phyloP scores from a whole-genome alignment of 2,329 filamentous ascomycete genomes.

The Nemania abortiva region DNA sequence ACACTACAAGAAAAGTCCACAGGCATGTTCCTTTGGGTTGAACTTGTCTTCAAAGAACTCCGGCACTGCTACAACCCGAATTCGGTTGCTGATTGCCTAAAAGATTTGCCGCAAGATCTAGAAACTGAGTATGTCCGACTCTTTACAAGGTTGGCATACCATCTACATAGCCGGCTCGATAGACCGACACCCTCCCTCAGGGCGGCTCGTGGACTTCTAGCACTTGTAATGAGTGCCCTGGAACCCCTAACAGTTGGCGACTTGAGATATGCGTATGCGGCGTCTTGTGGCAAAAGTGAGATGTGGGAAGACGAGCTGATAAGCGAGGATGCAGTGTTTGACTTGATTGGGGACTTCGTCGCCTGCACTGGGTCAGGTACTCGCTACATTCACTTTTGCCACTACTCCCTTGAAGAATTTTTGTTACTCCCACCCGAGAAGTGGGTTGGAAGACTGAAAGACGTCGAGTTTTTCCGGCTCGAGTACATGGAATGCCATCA shows the following conservation, averaged over 20 bases:
- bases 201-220: not conserved
- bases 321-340: not conserved
- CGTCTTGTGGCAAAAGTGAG: not conserved
- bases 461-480: conserved; percentile 7
- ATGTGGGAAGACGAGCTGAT: not conserved
- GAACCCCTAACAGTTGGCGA: not conserved
- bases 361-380: not conserved
- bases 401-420: conserved; percentile 9
- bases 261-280: not conserved
- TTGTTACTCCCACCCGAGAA: conserved; percentile 8
- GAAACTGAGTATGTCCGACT: not conserved
- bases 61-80: not conserved
- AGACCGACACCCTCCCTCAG: not conserved
- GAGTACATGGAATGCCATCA: conserved; percentile 6
- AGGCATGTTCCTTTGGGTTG: not conserved
- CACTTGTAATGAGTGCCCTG: not conserved
- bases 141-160: not conserved
- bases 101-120: not conserved
- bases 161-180: not conserved
- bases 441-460: conserved; percentile 5
- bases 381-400: conserved; percentile 2
- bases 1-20: not conserved
- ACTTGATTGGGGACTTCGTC: conserved; percentile 9
- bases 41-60: not conserved
- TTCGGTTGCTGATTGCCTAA: not conserved